These are phyloP conservation scores for Neonectria neomacrospora DNA, from an alignment of 2,329 filamentous ascomycete species.

Conservation along the genomic window DNA sequence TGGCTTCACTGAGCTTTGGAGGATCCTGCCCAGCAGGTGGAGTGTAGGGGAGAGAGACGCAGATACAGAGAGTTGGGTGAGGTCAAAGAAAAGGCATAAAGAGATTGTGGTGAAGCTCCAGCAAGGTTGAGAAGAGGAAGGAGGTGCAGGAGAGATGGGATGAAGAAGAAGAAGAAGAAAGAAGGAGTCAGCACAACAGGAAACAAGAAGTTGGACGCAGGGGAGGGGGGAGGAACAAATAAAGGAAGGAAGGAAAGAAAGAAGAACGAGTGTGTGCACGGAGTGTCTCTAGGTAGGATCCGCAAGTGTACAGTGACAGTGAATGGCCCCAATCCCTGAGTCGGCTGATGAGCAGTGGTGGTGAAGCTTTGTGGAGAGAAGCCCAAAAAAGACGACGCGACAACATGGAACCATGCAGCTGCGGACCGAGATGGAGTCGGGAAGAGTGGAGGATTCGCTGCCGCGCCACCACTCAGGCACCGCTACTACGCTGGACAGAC, in stretches of 20 bases:
- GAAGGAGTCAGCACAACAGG: constrained; percentile 20
- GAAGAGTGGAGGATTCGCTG: constrained; percentile 11
- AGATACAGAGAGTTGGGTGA: neutral
- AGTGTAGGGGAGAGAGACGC: neutral
- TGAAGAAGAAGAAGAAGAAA: constrained; percentile 28
- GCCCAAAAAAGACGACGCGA: constrained; percentile 19
- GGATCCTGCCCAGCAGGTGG: constrained; percentile 43
- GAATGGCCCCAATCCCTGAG: constrained; percentile 14
- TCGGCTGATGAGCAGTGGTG: constrained; percentile 12
- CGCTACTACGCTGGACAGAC: neutral
- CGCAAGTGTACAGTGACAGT: neutral
- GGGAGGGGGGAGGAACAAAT: constrained; percentile 18
- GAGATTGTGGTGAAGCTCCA: constrained; percentile 1
- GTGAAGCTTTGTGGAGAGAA: constrained; percentile 22
- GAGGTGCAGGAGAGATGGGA: constrained; percentile 16
- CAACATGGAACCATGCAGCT: neutral
- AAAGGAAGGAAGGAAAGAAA: constrained; percentile 20
- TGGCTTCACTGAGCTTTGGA: constrained; percentile 1
- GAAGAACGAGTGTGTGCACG: constrained; percentile 1
- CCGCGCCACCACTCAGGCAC: constrained; percentile 24
- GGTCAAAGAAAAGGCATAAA: constrained; percentile 13
- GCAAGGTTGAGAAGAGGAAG: constrained; percentile 1
- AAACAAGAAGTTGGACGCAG: constrained; percentile 17
- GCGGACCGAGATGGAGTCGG: constrained; percentile 11
- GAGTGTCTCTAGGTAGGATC: neutral